Evolutionary conservation across 352 stramenopile genomes (phyloP).

Genomic region (Phytophthora uliginosa): DNA sequence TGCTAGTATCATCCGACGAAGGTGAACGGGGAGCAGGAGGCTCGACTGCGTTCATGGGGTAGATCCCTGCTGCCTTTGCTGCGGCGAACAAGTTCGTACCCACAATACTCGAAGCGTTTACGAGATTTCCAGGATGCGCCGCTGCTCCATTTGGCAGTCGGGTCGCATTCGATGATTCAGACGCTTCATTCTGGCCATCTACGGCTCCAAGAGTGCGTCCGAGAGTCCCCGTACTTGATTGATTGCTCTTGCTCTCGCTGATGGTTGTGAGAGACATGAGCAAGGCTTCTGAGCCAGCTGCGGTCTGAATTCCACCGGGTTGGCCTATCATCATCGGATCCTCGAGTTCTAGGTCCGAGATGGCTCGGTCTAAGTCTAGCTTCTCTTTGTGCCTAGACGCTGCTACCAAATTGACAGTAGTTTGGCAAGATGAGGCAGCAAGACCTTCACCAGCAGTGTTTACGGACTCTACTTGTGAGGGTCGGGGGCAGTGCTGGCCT

Average conservation of each 20-base stretch:
- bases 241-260: constrained; percentile 63
- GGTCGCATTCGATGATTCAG: constrained; percentile 28
- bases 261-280: constrained; percentile 64
- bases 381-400: constrained; percentile 82
- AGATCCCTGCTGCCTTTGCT: constrained; percentile 46
- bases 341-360: constrained; percentile 87
- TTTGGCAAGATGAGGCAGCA: constrained; percentile 41
- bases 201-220: constrained; percentile 35
- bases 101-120: constrained; percentile 53
- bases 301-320: constrained; percentile 44
- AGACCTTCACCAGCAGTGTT: constrained; percentile 12
- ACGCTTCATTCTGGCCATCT: constrained; percentile 14
- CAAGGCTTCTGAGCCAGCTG: constrained; percentile 50
- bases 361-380: constrained; percentile 81
- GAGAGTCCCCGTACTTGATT: constrained; percentile 58
- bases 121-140: constrained; percentile 31
- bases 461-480: constrained; percentile 20
- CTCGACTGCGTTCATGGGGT: constrained; percentile 35
- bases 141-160: constrained; percentile 16
- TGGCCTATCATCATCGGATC: constrained; percentile 89
- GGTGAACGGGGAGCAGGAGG: constrained; percentile 25
- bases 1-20: constrained; percentile 30
- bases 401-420: constrained; percentile 66
- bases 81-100: constrained; percentile 48
- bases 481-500: constrained; percentile 49